Evolutionary conservation across 176 grass and related monocot species (phyloP).

Genomic region (Panicum miliaceum): DNA sequence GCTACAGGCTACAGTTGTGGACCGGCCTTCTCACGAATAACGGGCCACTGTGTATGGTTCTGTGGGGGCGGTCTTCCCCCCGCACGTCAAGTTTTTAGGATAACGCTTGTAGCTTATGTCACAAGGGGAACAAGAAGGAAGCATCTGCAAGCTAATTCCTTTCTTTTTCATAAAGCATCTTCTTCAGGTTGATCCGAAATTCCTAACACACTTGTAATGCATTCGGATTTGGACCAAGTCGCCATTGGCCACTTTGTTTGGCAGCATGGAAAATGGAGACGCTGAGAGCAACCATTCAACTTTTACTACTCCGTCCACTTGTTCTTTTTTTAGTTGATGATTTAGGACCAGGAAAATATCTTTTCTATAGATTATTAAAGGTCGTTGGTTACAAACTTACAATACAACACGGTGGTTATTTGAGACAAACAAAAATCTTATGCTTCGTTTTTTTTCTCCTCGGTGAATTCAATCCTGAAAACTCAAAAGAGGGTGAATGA

Average conservation of each 20-base stretch:
- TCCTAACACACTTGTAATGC: conserved; percentile 38
- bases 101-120: conserved; percentile 26
- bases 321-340: background rate
- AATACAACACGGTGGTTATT: background rate
- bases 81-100: too few species aligned
- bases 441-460: background rate
- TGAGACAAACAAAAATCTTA: background rate
- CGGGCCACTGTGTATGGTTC: too few species aligned
- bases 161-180: conserved; percentile 25
- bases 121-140: conserved; percentile 24
- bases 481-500: background rate
- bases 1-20: too few species aligned
- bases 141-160: conserved; percentile 17
- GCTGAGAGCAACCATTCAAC: conserved; percentile 10
- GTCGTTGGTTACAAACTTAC: background rate
- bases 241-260: conserved; percentile 32
- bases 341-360: background rate
- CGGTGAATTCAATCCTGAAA: background rate
- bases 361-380: background rate
- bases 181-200: conserved; percentile 38
- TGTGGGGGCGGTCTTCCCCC: too few species aligned
- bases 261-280: conserved; percentile 30
- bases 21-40: too few species aligned
- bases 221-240: conserved; percentile 19
- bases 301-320: conserved; percentile 24